These are phyloP conservation scores for Neurospora hispaniola DNA, from an alignment of 495 filamentous ascomycete genomes.

Conservation along the genomic window DNA sequence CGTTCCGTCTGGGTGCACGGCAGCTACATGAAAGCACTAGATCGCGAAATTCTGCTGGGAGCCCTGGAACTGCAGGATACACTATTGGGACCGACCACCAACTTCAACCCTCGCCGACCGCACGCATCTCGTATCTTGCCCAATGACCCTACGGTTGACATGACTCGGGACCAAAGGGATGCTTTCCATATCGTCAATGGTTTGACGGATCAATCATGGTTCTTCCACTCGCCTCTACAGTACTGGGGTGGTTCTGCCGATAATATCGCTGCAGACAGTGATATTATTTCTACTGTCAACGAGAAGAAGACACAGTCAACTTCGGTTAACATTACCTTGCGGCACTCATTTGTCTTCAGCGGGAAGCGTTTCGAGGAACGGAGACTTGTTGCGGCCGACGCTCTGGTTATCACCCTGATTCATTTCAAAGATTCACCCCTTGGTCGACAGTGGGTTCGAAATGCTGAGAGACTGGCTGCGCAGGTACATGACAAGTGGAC, in stretches of 20 bases:
- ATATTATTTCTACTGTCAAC: constrained; percentile 58
- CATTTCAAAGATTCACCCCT: constrained; percentile 48
- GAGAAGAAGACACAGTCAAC: constrained; percentile 40
- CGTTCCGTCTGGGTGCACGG: constrained; percentile 48
- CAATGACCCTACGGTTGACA: constrained; percentile 15
- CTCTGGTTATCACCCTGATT: constrained; percentile 61
- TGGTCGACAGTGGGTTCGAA: constrained; percentile 48
- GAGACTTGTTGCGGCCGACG: constrained; percentile 53
- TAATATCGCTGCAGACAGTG: constrained; percentile 42
- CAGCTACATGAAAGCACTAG: constrained; percentile 60
- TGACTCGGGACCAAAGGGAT: constrained; percentile 34
- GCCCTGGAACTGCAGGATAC: constrained; percentile 54
- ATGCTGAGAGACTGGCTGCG: constrained; percentile 35
- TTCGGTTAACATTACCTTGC: constrained; percentile 54
- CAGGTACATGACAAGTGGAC: constrained; percentile 39
- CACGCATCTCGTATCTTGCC: constrained; percentile 1
- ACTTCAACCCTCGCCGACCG: constrained; percentile 37
- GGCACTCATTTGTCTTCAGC: constrained; percentile 64
- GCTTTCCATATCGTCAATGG: constrained; percentile 41
- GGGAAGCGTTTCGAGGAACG: constrained; percentile 57
- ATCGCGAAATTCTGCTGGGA: constrained; percentile 46
- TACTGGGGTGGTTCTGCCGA: constrained; percentile 58
- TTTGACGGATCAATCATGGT: constrained; percentile 43
- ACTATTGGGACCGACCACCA: constrained; percentile 41
- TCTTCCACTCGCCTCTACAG: constrained; percentile 63